Percentiles rank a stretch among this genome's conserved stretches.
Conservation (phyloP, 495 filamentous ascomycete species). For the Penicillium pancosmium region DNA sequence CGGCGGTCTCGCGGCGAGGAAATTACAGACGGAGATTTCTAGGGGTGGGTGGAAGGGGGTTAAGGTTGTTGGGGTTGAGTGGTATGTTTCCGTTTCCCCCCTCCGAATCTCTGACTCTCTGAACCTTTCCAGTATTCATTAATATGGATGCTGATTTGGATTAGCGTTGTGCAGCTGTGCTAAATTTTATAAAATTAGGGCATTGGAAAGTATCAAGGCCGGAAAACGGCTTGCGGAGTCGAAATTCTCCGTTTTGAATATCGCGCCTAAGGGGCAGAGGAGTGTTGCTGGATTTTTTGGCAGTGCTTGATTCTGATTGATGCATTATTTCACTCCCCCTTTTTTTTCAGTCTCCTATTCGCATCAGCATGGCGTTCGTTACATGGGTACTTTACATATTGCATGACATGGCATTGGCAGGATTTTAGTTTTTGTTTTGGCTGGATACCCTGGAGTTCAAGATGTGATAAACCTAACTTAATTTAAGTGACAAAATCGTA, state of each 20-base stretch:
- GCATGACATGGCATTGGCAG: no score
- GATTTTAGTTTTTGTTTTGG: no score
- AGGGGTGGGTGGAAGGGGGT: slow-evolving; percentile 60
- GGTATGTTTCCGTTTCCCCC: slow-evolving; percentile 53
- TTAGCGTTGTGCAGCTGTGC: not conserved
- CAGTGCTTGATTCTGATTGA: not conserved
- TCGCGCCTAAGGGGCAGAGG: slow-evolving; percentile 61
- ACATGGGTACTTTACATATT: no score
- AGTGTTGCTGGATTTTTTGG: slow-evolving; percentile 60
- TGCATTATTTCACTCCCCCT: not conserved
- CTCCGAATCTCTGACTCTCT: not conserved
- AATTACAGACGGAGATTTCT: slow-evolving; percentile 80
- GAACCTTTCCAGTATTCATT: not conserved
- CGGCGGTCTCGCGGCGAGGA: slow-evolving; percentile 77
- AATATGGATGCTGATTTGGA: no score
- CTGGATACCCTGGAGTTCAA: no score
- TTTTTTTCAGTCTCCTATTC: not conserved
- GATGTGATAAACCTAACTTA: no score
- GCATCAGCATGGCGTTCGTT: not conserved
- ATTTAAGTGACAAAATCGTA: no score
- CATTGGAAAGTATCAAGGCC: slow-evolving; percentile 75
- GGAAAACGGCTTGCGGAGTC: slow-evolving; percentile 75
- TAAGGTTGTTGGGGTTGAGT: slow-evolving; percentile 84
- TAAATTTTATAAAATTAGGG: slow-evolving; percentile 47
- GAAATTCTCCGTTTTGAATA: slow-evolving; percentile 62